These are phyloP conservation scores for Globisporangium splendens DNA, from an alignment of 352 stramenopile genomes.

Conservation along the genomic window DNA sequence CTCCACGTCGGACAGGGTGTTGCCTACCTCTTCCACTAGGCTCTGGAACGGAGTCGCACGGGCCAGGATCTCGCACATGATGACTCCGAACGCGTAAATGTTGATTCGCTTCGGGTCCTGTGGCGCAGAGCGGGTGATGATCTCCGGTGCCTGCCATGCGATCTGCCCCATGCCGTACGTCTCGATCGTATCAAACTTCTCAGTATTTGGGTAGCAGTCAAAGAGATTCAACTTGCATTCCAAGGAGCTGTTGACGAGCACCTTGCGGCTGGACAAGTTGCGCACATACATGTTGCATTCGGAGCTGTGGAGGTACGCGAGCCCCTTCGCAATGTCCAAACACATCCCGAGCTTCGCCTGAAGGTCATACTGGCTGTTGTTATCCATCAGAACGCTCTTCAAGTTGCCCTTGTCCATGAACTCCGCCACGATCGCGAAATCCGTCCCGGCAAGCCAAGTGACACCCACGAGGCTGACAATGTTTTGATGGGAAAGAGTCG, in stretches of 20 bases:
- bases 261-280: slow-evolving; percentile 47
- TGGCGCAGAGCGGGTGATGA: slow-evolving; percentile 39
- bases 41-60: slow-evolving; percentile 40
- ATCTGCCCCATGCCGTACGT: slow-evolving; percentile 47
- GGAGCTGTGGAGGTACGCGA: slow-evolving; percentile 56
- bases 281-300: slow-evolving; percentile 47
- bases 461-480: slow-evolving; percentile 74
- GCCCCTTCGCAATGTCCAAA: slow-evolving; percentile 51
- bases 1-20: slow-evolving; percentile 52
- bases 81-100: slow-evolving; percentile 59
- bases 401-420: slow-evolving; percentile 75
- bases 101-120: slow-evolving; percentile 49
- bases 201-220: slow-evolving; percentile 34
- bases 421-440: slow-evolving; percentile 74
- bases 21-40: slow-evolving; percentile 37
- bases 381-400: slow-evolving; percentile 48
- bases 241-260: slow-evolving; percentile 44
- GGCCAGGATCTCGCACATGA: slow-evolving; percentile 57
- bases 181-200: slow-evolving; percentile 20
- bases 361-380: slow-evolving; percentile 47
- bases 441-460: slow-evolving; percentile 65
- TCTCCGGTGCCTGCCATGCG: slow-evolving; percentile 47
- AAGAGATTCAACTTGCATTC: slow-evolving; percentile 63
- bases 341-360: slow-evolving; percentile 67
- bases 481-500: slow-evolving; percentile 58